Conservation (phyloP, 371 early-diverging fungal genomes). For the Nosema muscidifuracis region DNA sequence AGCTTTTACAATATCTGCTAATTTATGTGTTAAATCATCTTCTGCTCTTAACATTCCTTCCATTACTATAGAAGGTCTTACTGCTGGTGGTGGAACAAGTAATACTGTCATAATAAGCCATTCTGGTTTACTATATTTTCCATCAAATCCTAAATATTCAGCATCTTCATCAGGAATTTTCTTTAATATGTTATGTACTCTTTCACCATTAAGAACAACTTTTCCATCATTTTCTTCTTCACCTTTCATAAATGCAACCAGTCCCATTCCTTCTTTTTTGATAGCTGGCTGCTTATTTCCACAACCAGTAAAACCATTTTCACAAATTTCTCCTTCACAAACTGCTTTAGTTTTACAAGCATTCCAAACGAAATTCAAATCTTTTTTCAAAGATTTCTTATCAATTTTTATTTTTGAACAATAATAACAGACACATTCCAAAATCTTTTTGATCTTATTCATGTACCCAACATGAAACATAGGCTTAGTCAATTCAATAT, state of each 20-base stretch:
- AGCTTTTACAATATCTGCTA: slow-evolving; percentile 89
- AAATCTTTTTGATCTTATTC: slow-evolving; percentile 79
- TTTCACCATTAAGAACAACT: slow-evolving; percentile 68
- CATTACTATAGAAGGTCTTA: slow-evolving; percentile 93
- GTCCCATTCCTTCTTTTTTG: slow-evolving; percentile 76
- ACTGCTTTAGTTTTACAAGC: slow-evolving; percentile 74
- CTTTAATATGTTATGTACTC: slow-evolving; percentile 76
- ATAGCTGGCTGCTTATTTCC: slow-evolving; percentile 81
- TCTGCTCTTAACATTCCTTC: slow-evolving; percentile 80
- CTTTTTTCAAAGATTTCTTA: slow-evolving; percentile 67
- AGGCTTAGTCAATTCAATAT: slow-evolving; percentile 92
- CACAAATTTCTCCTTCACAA: slow-evolving; percentile 71
- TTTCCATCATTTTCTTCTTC: slow-evolving; percentile 62
- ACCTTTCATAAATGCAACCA: slow-evolving; percentile 67
- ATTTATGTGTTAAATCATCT: slow-evolving; percentile 92
- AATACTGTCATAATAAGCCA: slow-evolving; percentile 90
- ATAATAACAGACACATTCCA: slow-evolving; percentile 93
- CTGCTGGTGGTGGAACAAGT: slow-evolving; percentile 92
- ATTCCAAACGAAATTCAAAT: slow-evolving; percentile 74
- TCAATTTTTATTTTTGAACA: slow-evolving; percentile 87
- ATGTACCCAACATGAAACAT: slow-evolving; percentile 75
- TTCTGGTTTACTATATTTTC: slow-evolving; percentile 86
- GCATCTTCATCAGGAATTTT: slow-evolving; percentile 81
- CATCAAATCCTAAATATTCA: slow-evolving; percentile 77
- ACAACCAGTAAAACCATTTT: slow-evolving; percentile 67